A percentile compares a stretch with the other conserved stretches of the same genome.
These are phyloP conservation scores for Isoetes engelmannii DNA, from an alignment of 83 land plant genomes.

Conservation along the genomic window DNA sequence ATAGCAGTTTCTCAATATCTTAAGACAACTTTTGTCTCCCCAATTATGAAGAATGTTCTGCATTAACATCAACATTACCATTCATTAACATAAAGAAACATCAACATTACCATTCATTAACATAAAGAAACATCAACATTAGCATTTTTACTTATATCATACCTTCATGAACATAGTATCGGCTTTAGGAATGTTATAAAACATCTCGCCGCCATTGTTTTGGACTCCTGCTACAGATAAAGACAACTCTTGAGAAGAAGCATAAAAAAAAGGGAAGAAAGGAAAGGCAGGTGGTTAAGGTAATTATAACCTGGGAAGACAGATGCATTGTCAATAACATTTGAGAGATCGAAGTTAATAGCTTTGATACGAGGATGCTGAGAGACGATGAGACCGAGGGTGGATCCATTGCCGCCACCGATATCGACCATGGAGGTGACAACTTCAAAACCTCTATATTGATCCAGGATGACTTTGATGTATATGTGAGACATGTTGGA, in stretches of 20 bases:
- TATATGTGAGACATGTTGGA: conserved; percentile 6
- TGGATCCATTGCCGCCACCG: conserved; percentile 7
- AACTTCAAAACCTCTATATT: not conserved
- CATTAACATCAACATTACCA: too few relatives aligned
- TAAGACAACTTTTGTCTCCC: not conserved
- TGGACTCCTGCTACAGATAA: not conserved
- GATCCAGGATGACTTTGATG: not conserved
- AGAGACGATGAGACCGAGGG: not conserved
- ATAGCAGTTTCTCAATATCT: not conserved
- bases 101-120: too few relatives aligned
- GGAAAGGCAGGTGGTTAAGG: not conserved
- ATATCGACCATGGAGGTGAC: not conserved
- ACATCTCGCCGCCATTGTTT: not conserved
- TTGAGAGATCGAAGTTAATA: conserved; percentile 3
- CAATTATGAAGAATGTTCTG: conserved; percentile 8
- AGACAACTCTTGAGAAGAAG: not conserved
- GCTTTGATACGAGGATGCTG: not conserved
- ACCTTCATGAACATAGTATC: not conserved
- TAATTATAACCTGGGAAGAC: not conserved
- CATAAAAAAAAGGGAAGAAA: not conserved
- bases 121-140: too few relatives aligned
- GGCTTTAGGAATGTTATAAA: not conserved
- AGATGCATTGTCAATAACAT: not conserved
- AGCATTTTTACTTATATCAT: too few relatives aligned
- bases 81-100: too few relatives aligned